Base-by-base conservation (phyloP, 169 alveolate genomes). In the Hepatocystis sp. region DNA sequence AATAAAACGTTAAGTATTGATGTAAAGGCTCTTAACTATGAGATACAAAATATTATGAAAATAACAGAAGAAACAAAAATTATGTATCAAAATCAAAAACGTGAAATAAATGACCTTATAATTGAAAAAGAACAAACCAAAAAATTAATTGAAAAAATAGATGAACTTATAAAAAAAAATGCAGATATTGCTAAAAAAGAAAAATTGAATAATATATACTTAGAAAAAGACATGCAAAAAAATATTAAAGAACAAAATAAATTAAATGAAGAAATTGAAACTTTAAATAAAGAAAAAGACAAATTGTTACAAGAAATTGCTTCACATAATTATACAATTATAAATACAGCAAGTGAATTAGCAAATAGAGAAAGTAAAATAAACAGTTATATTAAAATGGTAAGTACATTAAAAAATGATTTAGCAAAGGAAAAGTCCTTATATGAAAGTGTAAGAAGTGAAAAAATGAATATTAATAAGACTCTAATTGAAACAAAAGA, bases 391-490 rank as follows among this genome's bases (percentile, higher is more conserved):
- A 8, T 76, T 13, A 76, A 76, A 46, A 30, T 76, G 7, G 64
- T 76, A 0, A 76, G 47, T 44, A 58, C 88, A 4, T 28, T 76
- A 34, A 76, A 76, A 76, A 76, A 47, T 17, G 78, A 76, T 28
- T 51, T 76, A 17, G 68, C 88, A 0, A 76, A 76, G 39, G 88
- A 76, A 36, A 76, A 76, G 10, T 21, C 66, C 2, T 25, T 76
- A 10, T 58, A 32, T 32, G 88, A 76, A 76, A 76, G 58, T 76
- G 28, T 76, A 17, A 76, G 58, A 68, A 94, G 96, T 15, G 97
- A 96, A 84, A 91, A 97, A 88, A 96, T 95, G 67, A 90, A 93
- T 25, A 94, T 95, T 56, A 93, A 95, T 34, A 96, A 96, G 84
- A 95, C 92, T 84, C 90, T 93, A 19, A 84, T 93, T 1, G 98